Conservation (phyloP, 305 asterid genomes). For the Solanum chacoense region DNA sequence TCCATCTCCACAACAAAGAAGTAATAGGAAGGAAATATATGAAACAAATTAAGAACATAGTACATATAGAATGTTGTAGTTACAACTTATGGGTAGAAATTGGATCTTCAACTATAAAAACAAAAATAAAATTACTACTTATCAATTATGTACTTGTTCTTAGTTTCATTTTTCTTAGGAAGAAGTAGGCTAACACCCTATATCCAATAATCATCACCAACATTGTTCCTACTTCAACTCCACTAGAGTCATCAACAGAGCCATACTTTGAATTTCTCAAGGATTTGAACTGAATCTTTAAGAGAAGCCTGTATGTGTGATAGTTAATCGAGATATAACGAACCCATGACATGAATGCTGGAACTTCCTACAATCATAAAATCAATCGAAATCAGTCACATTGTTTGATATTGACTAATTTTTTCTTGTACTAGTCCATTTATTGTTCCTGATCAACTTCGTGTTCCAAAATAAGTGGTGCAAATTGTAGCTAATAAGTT, state of each 20-base stretch:
- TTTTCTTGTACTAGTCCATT: background rate
- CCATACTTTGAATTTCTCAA: background rate
- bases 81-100: background rate
- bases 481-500: background rate
- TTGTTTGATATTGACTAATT: background rate
- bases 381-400: background rate
- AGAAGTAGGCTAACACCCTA: conserved; percentile 20
- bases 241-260: conserved; percentile 2
- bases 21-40: background rate
- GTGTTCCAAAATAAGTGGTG: background rate
- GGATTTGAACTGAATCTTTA: conserved; percentile 23
- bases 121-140: no score
- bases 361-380: conserved; percentile 20
- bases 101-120: background rate
- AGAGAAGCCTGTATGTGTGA: conserved; percentile 28
- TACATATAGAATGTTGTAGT: background rate
- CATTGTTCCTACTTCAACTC: conserved; percentile 29
- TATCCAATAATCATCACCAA: conserved; percentile 28
- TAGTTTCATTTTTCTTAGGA: conserved; percentile 22
- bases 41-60: background rate
- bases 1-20: background rate
- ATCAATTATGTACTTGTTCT: background rate
- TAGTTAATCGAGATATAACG: conserved; percentile 24
- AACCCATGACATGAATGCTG: conserved; percentile 26
- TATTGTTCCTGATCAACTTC: background rate